A percentile compares a stretch with the other conserved stretches of the same genome.
These are phyloP conservation scores for Quercus wislizeni DNA, from an alignment of 306 rosid genomes.

Conservation along the genomic window DNA sequence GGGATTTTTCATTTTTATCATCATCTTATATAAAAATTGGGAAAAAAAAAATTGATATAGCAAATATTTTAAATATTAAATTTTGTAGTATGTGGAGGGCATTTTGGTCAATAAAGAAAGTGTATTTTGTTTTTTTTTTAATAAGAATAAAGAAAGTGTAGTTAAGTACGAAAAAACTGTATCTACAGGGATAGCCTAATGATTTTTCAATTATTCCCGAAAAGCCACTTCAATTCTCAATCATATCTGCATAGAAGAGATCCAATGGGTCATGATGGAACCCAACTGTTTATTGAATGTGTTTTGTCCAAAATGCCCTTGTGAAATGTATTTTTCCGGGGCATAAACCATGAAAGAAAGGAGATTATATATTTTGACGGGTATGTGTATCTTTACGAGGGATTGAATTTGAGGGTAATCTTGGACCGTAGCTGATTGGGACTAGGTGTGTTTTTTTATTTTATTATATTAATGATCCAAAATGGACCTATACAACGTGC, in stretches of 20 bases:
- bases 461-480: no score
- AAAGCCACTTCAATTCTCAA: background rate
- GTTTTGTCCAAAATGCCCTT: slow-evolving; percentile 8
- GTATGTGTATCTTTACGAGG: background rate
- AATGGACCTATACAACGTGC: slow-evolving; percentile 27
- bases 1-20: slow-evolving; percentile 1
- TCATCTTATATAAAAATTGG: background rate
- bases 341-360: background rate
- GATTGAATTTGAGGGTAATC: background rate
- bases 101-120: background rate
- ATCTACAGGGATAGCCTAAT: background rate
- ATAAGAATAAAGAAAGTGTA: no score
- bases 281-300: background rate
- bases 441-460: background rate
- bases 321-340: background rate
- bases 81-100: background rate
- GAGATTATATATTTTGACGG: no score
- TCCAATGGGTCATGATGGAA: background rate
- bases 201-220: slow-evolving; percentile 17
- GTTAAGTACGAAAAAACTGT: background rate
- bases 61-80: background rate
- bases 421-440: background rate
- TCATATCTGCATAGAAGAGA: background rate
- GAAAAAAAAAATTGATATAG: background rate
- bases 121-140: no score